These are phyloP conservation scores for Albophoma yamanashiensis DNA, from an alignment of 2,329 filamentous ascomycete species.

Conservation along the genomic window DNA sequence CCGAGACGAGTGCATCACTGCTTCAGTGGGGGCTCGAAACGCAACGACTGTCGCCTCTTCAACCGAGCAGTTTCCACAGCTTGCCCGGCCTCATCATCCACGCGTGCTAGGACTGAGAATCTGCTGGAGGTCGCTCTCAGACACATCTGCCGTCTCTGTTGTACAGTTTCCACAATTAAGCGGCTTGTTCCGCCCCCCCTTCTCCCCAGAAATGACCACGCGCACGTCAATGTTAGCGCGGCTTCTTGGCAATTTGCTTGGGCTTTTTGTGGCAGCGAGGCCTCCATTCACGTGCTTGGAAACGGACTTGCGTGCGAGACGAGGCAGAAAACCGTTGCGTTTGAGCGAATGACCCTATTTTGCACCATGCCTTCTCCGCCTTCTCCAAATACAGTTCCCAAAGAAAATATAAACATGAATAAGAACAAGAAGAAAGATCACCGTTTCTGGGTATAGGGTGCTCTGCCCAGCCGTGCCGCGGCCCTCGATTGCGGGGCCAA, in stretches of 20 bases:
- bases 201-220: not conserved
- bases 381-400: not conserved
- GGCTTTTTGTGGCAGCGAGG: not conserved
- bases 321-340: not conserved
- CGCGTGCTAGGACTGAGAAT: no score
- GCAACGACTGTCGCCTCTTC: no score
- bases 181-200: not conserved
- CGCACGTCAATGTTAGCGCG: not conserved
- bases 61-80: no score
- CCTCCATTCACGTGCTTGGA: not conserved
- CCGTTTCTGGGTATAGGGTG: slow-evolving; percentile 4
- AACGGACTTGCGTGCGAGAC: not conserved
- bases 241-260: not conserved
- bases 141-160: not conserved
- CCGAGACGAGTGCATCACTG: not conserved
- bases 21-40: not conserved
- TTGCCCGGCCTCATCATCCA: no score
- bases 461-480: slow-evolving; percentile 1
- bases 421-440: not conserved
- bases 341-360: not conserved
- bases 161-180: not conserved
- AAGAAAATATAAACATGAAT: not conserved
- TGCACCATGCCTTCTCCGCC: not conserved
- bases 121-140: no score
- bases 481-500: not conserved